These are phyloP conservation scores for Paragyromitra xinjiangensis DNA, from an alignment of 495 filamentous ascomycete genomes.

Conservation along the genomic window DNA sequence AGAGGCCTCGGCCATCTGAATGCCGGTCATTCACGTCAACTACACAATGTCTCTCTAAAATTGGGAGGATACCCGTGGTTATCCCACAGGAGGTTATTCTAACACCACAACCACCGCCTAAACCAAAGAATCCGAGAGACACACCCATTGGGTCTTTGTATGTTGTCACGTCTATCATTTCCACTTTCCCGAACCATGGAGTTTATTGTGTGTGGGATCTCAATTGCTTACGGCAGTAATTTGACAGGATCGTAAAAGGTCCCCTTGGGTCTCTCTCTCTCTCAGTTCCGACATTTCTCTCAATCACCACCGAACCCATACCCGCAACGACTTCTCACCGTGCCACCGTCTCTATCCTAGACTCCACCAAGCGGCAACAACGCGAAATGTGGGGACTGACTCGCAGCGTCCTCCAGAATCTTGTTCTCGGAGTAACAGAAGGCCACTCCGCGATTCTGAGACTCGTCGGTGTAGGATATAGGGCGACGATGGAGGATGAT, in stretches of 20 bases:
- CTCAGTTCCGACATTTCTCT: slow-evolving; percentile 71
- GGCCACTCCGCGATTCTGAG: slow-evolving; percentile 92
- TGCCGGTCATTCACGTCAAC: slow-evolving; percentile 76
- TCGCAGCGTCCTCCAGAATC: slow-evolving; percentile 86
- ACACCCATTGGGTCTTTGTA: slow-evolving; percentile 67
- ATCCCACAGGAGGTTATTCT: slow-evolving; percentile 85
- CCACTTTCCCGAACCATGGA: slow-evolving; percentile 49
- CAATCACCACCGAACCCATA: slow-evolving; percentile 69
- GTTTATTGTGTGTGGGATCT: slow-evolving; percentile 59
- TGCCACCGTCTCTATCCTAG: slow-evolving; percentile 71
- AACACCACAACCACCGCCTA: slow-evolving; percentile 68
- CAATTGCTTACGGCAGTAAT: slow-evolving; percentile 44
- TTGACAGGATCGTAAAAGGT: slow-evolving; percentile 54
- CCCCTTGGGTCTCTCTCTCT: slow-evolving; percentile 65
- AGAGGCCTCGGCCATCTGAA: not conserved
- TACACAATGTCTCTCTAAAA: slow-evolving; percentile 73
- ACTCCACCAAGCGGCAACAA: slow-evolving; percentile 73
- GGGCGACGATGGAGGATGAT: slow-evolving; percentile 76
- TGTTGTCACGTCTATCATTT: slow-evolving; percentile 59
- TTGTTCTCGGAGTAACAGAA: slow-evolving; percentile 92
- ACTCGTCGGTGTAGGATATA: slow-evolving; percentile 95
- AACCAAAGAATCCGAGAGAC: slow-evolving; percentile 63
- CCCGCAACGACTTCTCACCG: slow-evolving; percentile 67
- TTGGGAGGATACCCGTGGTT: slow-evolving; percentile 81
- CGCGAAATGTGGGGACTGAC: slow-evolving; percentile 98